phyloP scores from a whole-genome alignment of 441 rosid species.

The Biscutella laevigata region DNA sequence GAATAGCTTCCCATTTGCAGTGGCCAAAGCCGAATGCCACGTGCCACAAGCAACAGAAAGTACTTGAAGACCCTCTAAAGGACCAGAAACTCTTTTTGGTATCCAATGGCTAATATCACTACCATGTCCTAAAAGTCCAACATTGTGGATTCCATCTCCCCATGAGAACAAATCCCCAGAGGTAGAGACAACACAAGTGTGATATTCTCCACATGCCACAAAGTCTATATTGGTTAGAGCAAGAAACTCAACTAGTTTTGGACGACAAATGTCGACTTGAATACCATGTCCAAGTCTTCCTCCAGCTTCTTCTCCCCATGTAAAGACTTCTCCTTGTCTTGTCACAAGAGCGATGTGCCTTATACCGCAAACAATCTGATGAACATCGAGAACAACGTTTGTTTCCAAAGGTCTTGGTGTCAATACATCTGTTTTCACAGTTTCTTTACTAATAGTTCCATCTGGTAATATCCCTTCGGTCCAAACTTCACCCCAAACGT shows the following conservation, averaged over 20 bases:
- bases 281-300: constrained; percentile 92
- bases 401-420: constrained; percentile 78
- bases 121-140: constrained; percentile 88
- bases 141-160: constrained; percentile 88
- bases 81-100: constrained; percentile 78
- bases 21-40: constrained; percentile 85
- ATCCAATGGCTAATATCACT: constrained; percentile 80
- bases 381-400: constrained; percentile 88
- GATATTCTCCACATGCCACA: constrained; percentile 77
- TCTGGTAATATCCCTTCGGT: constrained; percentile 53
- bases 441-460: constrained; percentile 39
- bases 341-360: constrained; percentile 80
- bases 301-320: constrained; percentile 94
- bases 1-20: constrained; percentile 66
- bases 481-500: constrained; percentile 94
- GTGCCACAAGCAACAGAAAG: constrained; percentile 77
- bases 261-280: constrained; percentile 53
- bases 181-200: constrained; percentile 69
- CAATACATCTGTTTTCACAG: constrained; percentile 47
- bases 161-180: constrained; percentile 74
- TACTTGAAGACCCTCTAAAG: constrained; percentile 80
- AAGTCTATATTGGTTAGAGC: constrained; percentile 65
- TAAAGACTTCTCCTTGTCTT: constrained; percentile 89
- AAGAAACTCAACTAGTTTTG: constrained; percentile 69
- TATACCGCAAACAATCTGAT: constrained; percentile 75